Conservation (phyloP, 192 early-diverging fungal genomes). For the Coemansia reversa region DNA sequence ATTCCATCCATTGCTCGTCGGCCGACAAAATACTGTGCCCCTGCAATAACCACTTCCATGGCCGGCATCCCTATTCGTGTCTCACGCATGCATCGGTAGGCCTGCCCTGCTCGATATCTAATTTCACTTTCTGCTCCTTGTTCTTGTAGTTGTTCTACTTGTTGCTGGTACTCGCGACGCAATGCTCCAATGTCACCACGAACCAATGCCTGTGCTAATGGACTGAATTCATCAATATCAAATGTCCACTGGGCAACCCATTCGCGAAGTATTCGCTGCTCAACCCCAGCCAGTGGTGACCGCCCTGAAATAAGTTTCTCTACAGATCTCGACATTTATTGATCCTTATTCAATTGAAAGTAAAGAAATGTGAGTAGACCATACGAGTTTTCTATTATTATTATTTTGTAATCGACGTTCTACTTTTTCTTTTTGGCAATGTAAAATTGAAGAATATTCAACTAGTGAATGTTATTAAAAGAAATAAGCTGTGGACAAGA, state of each 20-base stretch:
- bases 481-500: too few species aligned
- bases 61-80: conserved; percentile 44
- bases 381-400: too few species aligned
- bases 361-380: too few species aligned
- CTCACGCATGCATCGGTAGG: conserved; percentile 30
- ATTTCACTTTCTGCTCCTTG: neutral
- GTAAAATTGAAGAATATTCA: too few species aligned
- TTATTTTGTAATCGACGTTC: too few species aligned
- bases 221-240: conserved; percentile 25
- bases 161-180: conserved; percentile 8
- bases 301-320: conserved; percentile 18
- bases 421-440: too few species aligned
- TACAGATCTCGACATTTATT: conserved; percentile 12
- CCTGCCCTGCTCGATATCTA: neutral
- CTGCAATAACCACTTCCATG: conserved; percentile 51
- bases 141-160: conserved; percentile 1
- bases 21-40: conserved; percentile 39
- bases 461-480: too few species aligned
- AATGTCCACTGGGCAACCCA: conserved; percentile 49
- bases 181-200: conserved; percentile 29
- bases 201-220: conserved; percentile 34
- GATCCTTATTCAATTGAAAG: too few species aligned
- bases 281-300: conserved; percentile 33
- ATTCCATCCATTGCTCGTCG: neutral
- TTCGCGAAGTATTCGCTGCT: conserved; percentile 47